A percentile compares a stretch with the other conserved stretches of the same genome.
phyloP scores from a whole-genome alignment of 2,329 filamentous ascomycete species.

The Periconia digitata region DNA sequence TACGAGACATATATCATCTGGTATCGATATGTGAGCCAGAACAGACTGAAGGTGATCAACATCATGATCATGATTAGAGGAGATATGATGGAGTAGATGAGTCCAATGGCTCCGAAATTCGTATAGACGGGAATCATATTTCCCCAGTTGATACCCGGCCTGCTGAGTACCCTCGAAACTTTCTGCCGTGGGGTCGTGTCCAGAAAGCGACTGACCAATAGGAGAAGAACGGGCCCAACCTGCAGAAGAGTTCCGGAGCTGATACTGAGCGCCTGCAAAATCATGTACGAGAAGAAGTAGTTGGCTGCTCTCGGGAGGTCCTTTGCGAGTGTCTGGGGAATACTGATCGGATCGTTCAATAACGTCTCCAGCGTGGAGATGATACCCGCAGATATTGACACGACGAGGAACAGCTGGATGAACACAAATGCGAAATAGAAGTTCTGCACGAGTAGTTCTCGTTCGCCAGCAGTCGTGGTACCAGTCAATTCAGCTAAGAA shows the following conservation, averaged over 20 bases:
- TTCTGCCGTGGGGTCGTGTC: constrained; percentile 83
- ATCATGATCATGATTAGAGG: constrained; percentile 92
- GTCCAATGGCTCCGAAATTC: constrained; percentile 88
- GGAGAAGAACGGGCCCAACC: constrained; percentile 73
- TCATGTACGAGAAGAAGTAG: constrained; percentile 99
- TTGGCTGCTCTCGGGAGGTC: constrained; percentile 87
- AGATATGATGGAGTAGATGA: constrained; percentile 86
- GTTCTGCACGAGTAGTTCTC: constrained; percentile 79
- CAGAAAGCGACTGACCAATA: constrained; percentile 76
- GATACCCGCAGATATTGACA: constrained; percentile 79
- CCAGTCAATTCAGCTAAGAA: constrained; percentile 74
- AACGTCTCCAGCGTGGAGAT: constrained; percentile 66
- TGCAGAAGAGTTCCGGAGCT: constrained; percentile 89
- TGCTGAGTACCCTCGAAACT: constrained; percentile 78
- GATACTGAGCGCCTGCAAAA: constrained; percentile 87
- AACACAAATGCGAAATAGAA: constrained; percentile 96
- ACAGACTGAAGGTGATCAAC: constrained; percentile 83
- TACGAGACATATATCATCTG: constrained; percentile 94
- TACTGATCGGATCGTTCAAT: constrained; percentile 63
- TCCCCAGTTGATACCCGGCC: constrained; percentile 83
- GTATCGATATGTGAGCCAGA: constrained; percentile 96
- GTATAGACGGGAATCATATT: constrained; percentile 95
- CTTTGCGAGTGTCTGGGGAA: constrained; percentile 71
- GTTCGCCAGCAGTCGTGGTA: constrained; percentile 77
- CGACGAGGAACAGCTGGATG: constrained; percentile 90